Conservation (phyloP, 345 rosid species). For the Garcia nutans region DNA sequence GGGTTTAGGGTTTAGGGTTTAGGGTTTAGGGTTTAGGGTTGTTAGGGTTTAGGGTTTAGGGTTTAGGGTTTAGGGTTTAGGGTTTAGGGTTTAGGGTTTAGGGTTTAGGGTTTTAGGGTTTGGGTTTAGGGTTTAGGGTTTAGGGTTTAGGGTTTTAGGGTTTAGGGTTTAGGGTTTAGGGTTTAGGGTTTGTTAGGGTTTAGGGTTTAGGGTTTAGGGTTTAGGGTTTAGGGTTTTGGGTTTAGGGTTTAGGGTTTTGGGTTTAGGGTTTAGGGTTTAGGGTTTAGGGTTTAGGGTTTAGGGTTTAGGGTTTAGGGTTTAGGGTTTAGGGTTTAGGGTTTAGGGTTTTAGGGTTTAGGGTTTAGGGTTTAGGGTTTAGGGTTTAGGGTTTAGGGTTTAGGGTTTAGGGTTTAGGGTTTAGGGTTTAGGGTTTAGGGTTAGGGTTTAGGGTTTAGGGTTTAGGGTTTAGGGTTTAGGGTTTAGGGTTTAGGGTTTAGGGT, state of each 20-base stretch:
- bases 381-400: conserved; percentile 9
- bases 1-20: not conserved
- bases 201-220: conserved; percentile 23
- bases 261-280: conserved; percentile 24
- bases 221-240: conserved; percentile 19
- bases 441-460: not conserved
- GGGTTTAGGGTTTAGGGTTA: conserved; percentile 18
- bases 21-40: not conserved
- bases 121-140: conserved; percentile 17
- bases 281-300: conserved; percentile 27
- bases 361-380: conserved; percentile 6
- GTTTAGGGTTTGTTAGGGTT: conserved; percentile 4
- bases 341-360: conserved; percentile 20
- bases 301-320: conserved; percentile 19
- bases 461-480: not conserved
- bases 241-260: conserved; percentile 19
- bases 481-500: not conserved
- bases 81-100: conserved; percentile 28
- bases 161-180: conserved; percentile 18
- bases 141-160: conserved; percentile 27
- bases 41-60: conserved; percentile 18
- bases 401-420: conserved; percentile 2
- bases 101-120: conserved; percentile 28
- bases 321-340: conserved; percentile 20
- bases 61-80: conserved; percentile 18